Conservation (phyloP, 495 filamentous ascomycete species). For the Annulohypoxylon moriforme region DNA sequence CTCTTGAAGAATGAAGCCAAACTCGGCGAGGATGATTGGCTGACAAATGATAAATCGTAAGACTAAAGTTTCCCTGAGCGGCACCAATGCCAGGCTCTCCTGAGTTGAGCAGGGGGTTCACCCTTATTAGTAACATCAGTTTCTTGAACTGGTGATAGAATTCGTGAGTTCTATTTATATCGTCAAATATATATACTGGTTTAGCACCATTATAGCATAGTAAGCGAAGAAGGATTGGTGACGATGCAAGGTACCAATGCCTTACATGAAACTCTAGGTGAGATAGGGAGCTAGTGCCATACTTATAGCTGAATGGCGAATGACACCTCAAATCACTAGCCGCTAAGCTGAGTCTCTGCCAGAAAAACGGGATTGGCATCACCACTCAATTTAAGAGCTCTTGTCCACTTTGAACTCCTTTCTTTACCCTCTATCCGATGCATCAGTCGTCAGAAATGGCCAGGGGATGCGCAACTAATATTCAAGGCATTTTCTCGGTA, state of each 20-base stretch:
- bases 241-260: constrained; percentile 14
- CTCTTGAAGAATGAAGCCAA: background rate
- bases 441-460: background rate
- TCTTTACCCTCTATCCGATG: background rate
- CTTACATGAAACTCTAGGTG: constrained; percentile 6
- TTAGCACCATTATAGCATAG: background rate
- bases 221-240: constrained; percentile 13
- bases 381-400: background rate
- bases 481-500: background rate
- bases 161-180: background rate
- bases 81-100: background rate
- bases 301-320: constrained; percentile 1
- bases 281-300: background rate
- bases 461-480: background rate
- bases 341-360: background rate
- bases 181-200: background rate
- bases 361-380: background rate
- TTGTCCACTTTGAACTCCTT: background rate
- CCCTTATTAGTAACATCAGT: background rate
- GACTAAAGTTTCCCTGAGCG: background rate
- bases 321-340: background rate
- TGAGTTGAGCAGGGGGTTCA: background rate
- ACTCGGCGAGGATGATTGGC: background rate
- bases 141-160: background rate
- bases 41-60: background rate